Percentiles rank a stretch among this genome's conserved stretches.
Conservation (phyloP, 2,329 filamentous ascomycete genomes). For the Epichloe brachyelytri region DNA sequence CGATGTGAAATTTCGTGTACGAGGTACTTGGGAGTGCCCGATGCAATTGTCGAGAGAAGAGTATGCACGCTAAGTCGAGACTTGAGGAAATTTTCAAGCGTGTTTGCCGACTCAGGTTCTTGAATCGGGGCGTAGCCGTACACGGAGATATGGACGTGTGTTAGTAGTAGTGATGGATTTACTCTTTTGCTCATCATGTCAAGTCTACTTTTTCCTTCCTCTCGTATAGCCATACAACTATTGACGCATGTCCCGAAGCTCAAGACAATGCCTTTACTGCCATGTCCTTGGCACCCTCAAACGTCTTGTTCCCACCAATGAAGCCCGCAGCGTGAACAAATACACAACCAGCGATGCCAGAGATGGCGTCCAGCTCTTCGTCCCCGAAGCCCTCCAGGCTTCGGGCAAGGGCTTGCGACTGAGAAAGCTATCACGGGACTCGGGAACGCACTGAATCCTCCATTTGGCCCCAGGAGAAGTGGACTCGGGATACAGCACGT, state of each 20-base stretch:
- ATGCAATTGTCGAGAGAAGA: not conserved
- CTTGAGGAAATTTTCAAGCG: not conserved
- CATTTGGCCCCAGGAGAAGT: conserved; percentile 66
- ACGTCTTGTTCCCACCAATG: conserved; percentile 89
- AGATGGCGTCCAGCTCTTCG: conserved; percentile 62
- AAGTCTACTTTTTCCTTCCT: not conserved
- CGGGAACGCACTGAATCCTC: conserved; percentile 87
- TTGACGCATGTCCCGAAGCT: not conserved
- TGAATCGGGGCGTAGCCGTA: not conserved
- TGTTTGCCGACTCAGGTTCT: not conserved
- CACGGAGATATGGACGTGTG: not conserved
- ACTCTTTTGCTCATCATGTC: not conserved
- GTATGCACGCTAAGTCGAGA: not conserved
- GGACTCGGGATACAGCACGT: conserved; percentile 85
- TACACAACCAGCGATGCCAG: conserved; percentile 60
- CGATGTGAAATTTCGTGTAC: not conserved
- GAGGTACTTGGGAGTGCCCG: not conserved
- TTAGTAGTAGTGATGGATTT: conserved; percentile 1
- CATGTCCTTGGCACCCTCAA: conserved; percentile 79
- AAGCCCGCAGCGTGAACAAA: conserved; percentile 94
- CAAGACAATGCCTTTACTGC: conserved; percentile 55
- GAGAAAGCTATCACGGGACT: conserved; percentile 72
- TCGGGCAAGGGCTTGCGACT: conserved; percentile 87
- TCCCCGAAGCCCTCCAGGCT: conserved; percentile 87
- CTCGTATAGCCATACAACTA: not conserved